These are phyloP conservation scores for Monilinia aucupariae DNA, from an alignment of 2,329 filamentous ascomycete genomes.

Conservation along the genomic window DNA sequence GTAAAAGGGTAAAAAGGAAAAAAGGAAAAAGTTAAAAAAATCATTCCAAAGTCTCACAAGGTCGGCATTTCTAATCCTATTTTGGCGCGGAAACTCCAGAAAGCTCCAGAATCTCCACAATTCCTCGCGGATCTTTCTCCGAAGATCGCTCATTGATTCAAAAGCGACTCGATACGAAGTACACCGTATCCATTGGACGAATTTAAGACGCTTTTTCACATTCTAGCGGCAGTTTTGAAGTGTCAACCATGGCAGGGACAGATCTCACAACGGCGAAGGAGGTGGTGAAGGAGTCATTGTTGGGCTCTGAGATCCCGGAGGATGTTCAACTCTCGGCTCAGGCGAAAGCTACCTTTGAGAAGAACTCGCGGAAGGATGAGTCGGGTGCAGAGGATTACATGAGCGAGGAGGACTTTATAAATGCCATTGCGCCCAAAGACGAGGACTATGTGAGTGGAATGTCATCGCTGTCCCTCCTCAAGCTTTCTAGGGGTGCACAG, in stretches of 20 bases:
- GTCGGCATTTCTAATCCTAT: not conserved
- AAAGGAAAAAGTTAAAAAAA: too few species aligned
- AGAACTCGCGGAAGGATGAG: constrained; percentile 69
- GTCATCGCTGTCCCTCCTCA: not conserved
- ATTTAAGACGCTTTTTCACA: not conserved
- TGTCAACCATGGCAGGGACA: constrained; percentile 29
- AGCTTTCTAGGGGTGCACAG: not conserved
- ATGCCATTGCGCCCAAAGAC: constrained; percentile 77
- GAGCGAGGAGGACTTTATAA: constrained; percentile 79
- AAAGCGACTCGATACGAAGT: not conserved
- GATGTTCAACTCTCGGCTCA: constrained; percentile 63
- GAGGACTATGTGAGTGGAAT: constrained; percentile 79
- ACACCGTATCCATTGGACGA: constrained; percentile 10
- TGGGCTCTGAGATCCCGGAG: constrained; percentile 51
- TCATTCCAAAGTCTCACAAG: not conserved
- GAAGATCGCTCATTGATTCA: not conserved
- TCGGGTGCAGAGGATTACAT: constrained; percentile 73
- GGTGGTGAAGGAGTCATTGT: constrained; percentile 72
- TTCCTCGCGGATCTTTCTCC: constrained; percentile 7
- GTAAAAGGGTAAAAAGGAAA: too few species aligned
- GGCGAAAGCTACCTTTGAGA: constrained; percentile 69
- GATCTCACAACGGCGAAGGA: constrained; percentile 40
- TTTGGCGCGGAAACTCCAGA: not conserved
- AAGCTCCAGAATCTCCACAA: constrained; percentile 2
- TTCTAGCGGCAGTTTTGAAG: constrained; percentile 2